These are phyloP conservation scores for Periconia sp. DNA, from an alignment of 2,329 filamentous ascomycete species.

Conservation along the genomic window DNA sequence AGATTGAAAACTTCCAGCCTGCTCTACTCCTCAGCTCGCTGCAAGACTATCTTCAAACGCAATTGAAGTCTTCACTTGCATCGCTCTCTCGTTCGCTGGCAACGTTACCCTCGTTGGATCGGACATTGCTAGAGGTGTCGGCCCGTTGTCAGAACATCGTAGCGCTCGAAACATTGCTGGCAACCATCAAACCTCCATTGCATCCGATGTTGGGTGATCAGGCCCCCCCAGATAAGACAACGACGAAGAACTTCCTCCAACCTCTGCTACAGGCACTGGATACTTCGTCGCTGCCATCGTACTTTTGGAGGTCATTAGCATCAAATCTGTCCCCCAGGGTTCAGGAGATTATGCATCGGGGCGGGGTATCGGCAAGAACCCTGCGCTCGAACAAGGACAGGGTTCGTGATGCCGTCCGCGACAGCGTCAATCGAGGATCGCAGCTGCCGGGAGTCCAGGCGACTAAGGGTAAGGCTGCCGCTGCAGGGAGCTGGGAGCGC, in stretches of 20 bases:
- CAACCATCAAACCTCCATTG: slow-evolving; percentile 67
- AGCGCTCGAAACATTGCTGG: slow-evolving; percentile 81
- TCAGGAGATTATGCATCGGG: slow-evolving; percentile 81
- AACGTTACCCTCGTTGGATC: slow-evolving; percentile 80
- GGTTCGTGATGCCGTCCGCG: slow-evolving; percentile 77
- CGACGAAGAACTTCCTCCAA: slow-evolving; percentile 65
- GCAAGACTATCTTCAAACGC: slow-evolving; percentile 81
- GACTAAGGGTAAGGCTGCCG: slow-evolving; percentile 51
- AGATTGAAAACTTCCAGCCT: slow-evolving; percentile 63
- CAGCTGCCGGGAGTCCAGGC: slow-evolving; percentile 66
- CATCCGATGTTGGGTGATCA: slow-evolving; percentile 68
- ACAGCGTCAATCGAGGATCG: slow-evolving; percentile 81
- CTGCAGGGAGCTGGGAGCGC: slow-evolving; percentile 74
- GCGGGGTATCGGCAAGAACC: slow-evolving; percentile 83
- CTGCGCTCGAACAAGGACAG: slow-evolving; percentile 75
- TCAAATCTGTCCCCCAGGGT: slow-evolving; percentile 77
- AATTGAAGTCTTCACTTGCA: slow-evolving; percentile 78
- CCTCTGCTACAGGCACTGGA: slow-evolving; percentile 80
- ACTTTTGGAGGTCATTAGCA: slow-evolving; percentile 92
- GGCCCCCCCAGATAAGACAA: neutral
- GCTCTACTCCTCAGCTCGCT: slow-evolving; percentile 76
- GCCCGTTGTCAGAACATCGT: slow-evolving; percentile 88
- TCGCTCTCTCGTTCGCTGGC: slow-evolving; percentile 77
- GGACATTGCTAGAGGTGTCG: slow-evolving; percentile 80
- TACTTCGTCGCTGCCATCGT: slow-evolving; percentile 83